Base-by-base conservation (phyloP, 768 basidiomycete species). In the Cystofilobasidium macerans region DNA sequence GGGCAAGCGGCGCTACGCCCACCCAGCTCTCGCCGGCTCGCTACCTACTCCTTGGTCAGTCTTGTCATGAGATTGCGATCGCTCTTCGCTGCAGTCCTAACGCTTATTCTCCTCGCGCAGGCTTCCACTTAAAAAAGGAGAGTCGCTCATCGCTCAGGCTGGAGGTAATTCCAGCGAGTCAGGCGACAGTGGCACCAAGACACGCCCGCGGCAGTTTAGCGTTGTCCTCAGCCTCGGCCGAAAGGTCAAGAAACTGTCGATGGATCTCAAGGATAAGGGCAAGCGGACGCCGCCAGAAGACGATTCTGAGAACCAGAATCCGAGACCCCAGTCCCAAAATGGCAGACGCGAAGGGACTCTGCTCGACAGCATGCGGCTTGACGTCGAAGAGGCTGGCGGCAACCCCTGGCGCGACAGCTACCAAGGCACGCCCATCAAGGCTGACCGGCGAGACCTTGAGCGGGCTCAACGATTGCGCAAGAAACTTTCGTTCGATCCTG, bases 1-100 rank as follows among this genome's bases (percentile, higher is more conserved):
- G 14, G 67, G 67, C 54, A 53, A 51, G 75, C 80, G 88, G 58
- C 85, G 93, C 47, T 98, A 97, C 71, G 92, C 89, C 0, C 94
- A 97, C 74, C 94, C 94, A 4, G 94, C 91, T 1, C 81, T 98
- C 26, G 89, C 86, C n/a, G 94, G 94, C 2, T 82, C 88, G 5
- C 82, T 98, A 0, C 94, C 94, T 2, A 84, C 86, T 65, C 93
- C 94, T 0, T 98, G 94, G 94, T 81, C 1, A 11, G 51, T 97
- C 3, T 93, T 93, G 1, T 36, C 30, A 1, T 28, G n/a, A 13
- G n/a, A 33, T 1, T 48, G 36, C 32, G 57, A 35, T 7, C 12
- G 26, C 32, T 38, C 20, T 4, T 36, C 14, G 16, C 48, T 12
- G 45, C n/a, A 3, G 9, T 22, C 9, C 24, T 22, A 26, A 22